These are phyloP conservation scores for Takashimella tepidaria DNA, from an alignment of 1,284 basidiomycete species.

Conservation along the genomic window DNA sequence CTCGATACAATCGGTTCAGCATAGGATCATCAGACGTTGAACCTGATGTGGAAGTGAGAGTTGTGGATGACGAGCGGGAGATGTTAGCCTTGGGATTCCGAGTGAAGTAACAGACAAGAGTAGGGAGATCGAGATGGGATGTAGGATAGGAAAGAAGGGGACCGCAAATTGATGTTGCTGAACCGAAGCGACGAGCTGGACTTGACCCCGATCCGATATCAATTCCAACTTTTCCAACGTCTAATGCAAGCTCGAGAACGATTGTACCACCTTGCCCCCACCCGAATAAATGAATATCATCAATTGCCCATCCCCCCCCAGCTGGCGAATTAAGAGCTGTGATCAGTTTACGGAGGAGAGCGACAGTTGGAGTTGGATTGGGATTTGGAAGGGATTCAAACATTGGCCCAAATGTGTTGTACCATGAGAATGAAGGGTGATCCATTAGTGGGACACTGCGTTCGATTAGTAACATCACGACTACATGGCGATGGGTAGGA, in stretches of 20 bases:
- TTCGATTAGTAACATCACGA: no score
- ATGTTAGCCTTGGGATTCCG: slow-evolving; percentile 47
- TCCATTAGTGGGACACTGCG: slow-evolving; percentile 75
- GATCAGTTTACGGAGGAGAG: slow-evolving; percentile 53
- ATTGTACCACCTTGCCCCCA: slow-evolving; percentile 84
- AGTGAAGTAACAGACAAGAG: slow-evolving; percentile 62
- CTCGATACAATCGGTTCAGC: no score
- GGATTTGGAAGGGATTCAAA: slow-evolving; percentile 73
- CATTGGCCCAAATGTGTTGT: slow-evolving; percentile 70
- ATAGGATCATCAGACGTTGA: no score
- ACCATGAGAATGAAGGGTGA: slow-evolving; percentile 76
- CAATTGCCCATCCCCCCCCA: slow-evolving; percentile 57
- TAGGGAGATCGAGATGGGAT: slow-evolving; percentile 51
- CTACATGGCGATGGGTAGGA: no score
- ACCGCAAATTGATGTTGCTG: slow-evolving; percentile 64
- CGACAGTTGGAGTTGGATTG: slow-evolving; percentile 57
- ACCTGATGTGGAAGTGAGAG: no score
- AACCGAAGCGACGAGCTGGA: slow-evolving; percentile 51
- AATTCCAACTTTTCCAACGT: slow-evolving; percentile 17
- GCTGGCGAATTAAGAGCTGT: slow-evolving; percentile 52
- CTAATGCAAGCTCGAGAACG: slow-evolving; percentile 61
- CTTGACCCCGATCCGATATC: not conserved
- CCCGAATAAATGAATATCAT: slow-evolving; percentile 76
- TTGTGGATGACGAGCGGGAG: not conserved
- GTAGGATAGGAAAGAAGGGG: slow-evolving; percentile 71